Evolutionary conservation across 495 filamentous ascomycete genomes (phyloP), one percentile per base, ranked within the genome.

Genomic region (Penicillium ochrochloron): DNA sequence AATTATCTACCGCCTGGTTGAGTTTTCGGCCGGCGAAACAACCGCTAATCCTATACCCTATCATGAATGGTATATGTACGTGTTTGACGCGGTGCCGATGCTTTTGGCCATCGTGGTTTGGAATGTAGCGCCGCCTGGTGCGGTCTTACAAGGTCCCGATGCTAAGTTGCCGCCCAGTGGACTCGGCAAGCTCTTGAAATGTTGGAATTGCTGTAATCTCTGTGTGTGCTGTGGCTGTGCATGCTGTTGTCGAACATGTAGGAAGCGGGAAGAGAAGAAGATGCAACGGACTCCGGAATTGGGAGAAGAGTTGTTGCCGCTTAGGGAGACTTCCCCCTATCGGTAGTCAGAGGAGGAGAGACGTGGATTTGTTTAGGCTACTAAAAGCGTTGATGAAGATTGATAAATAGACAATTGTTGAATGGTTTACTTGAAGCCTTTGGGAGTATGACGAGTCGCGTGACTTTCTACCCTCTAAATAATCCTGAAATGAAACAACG

Each of bases 71-170:
- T 52, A 27, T 52, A 52, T 33, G 17, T 52, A 52, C 15, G 50
- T 17, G 12, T 52, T 52, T n/a, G 50, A 52, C n/a, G 23, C 50
- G 23, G 29, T 52, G 50, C 50, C 50, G 12, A 52, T 52, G 50
- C n/a, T 52, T 12, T 17, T 52, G n/a, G 50, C 50, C 5, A 15
- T 52, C 31, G 29, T 31, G 23, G 29, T 52, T 27, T 52, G 23
- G 23, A 52, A 52, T n/a, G 12, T 33, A 15, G 50, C 29, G 0
- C 50, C 23, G 3, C 23, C 50, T 6, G 50, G 50, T 7, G 29
- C 23, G 17, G 50, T 52, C 11, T 33, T 52, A 27, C 23, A 27
- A 12, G 50, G 50, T 10, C 11, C 50, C 6, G 50, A 52, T 52
- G 50, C 50, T 5, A 33, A 52, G 25, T 52, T 27, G 10, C 50